Evolutionary conservation across 176 grass and related monocot species (phyloP), one percentile per base, ranked within the genome.

Genomic region (Tuctoria greenei): DNA sequence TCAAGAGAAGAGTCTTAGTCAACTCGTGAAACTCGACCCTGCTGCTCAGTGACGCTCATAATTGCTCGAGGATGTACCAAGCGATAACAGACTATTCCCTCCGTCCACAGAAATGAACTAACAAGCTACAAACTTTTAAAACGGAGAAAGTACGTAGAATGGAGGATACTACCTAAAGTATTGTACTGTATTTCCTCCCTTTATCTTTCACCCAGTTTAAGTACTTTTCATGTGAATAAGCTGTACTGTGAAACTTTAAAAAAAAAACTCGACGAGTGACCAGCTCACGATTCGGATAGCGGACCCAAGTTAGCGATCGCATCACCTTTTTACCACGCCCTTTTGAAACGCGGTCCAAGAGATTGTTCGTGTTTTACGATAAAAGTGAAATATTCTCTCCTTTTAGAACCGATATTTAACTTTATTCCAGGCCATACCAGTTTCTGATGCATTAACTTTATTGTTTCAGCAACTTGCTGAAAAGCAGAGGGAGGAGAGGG

Each of bases 321-420:
- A 17, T 21, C 28, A 55, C 10, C 69, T 55, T 71, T 71, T 37
- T 21, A 28, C 35, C 45, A 5, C 13, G 43, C 26, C 20, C 67
- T 24, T 71, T 71, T 37, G 17, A 26, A 34, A 13, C 8, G 46
- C 52, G 46, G 45, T 21, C 45, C 27, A 35, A 51, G 17, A 35
- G 27, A 71, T 52, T 37, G 27, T 52, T 35, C 37, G 9, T 21
- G 44, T 27, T 35, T 71, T 71, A 36, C 6, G 46, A 46, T 71
- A 52, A 52, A 52, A 47, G 46, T 31, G 45, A 71, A 21, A 71
- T 52, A 52, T 71, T 52, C 16, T 71, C 6, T 71, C 45, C 49
- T 52, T 36, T 71, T 24, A 11, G 28, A 71, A 71, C 27, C 68
- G n/a, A 71, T 36, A 24, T 36, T 71, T 18, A 71, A 36, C 45